A percentile compares a stretch with the other conserved stretches of the same genome.
Evolutionary conservation across 495 filamentous ascomycete genomes (phyloP).

Genomic region (Evansstolkia leycettana): DNA sequence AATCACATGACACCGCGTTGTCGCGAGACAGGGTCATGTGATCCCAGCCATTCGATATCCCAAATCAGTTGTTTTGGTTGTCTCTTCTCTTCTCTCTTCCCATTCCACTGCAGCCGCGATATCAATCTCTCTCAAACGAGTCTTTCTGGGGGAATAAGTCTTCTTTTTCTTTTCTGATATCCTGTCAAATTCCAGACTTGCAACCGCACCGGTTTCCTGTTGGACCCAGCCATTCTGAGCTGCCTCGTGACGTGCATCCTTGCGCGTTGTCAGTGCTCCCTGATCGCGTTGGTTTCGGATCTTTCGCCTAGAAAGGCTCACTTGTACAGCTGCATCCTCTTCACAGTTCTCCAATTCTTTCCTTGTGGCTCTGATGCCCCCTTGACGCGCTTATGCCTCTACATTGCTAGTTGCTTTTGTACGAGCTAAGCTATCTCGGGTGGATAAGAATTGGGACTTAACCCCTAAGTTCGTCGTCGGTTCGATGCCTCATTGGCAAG

Average conservation of each 20-base stretch:
- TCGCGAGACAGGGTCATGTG: slow-evolving; percentile 6
- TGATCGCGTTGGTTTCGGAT: slow-evolving; percentile 10
- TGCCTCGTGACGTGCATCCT: neutral
- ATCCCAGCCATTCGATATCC: neutral
- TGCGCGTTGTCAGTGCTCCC: slow-evolving; percentile 1
- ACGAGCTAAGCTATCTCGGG: slow-evolving; percentile 4
- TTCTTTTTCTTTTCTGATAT: slow-evolving; percentile 1
- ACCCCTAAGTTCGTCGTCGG: slow-evolving; percentile 29
- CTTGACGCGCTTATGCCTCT: slow-evolving; percentile 3
- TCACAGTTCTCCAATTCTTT: slow-evolving; percentile 14
- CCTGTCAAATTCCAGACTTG: slow-evolving; percentile 4
- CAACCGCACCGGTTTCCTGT: slow-evolving; percentile 6
- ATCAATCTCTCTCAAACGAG: slow-evolving; percentile 13
- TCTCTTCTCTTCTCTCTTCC: slow-evolving; percentile 6
- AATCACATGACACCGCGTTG: slow-evolving; percentile 15
- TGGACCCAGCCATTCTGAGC: slow-evolving; percentile 12
- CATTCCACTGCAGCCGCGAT: slow-evolving; percentile 12
- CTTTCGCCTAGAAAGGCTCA: slow-evolving; percentile 21
- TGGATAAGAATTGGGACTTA: slow-evolving; percentile 22
- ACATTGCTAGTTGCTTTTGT: slow-evolving; percentile 7
- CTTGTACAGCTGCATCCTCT: slow-evolving; percentile 23
- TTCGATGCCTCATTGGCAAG: slow-evolving; percentile 13
- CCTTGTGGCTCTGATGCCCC: slow-evolving; percentile 8
- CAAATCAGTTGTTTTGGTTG: slow-evolving; percentile 1
- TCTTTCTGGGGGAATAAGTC: slow-evolving; percentile 1